These are phyloP conservation scores for Vigna trinervia DNA, from an alignment of 306 rosid genomes.

Conservation along the genomic window DNA sequence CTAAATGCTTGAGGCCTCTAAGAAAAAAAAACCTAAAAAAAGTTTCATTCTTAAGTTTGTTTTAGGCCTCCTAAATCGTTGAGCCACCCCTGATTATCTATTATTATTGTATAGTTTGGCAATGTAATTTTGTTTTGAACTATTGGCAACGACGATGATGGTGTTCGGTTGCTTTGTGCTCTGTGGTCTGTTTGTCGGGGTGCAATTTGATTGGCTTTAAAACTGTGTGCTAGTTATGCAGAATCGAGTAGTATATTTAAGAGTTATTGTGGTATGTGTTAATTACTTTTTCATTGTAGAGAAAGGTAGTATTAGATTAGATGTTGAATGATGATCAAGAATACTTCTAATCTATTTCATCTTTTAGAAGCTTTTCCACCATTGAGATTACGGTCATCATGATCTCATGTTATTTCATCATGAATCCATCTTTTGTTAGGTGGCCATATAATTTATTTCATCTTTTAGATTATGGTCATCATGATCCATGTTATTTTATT, in stretches of 20 bases:
- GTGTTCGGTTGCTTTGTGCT: conserved; percentile 12
- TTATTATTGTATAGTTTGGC: conserved; percentile 1
- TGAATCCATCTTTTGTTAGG: not conserved
- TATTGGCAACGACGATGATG: not conserved
- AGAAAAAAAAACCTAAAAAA: too few relatives aligned
- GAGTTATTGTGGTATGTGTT: not conserved
- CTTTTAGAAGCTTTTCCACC: conserved; percentile 18
- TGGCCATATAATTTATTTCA: not conserved
- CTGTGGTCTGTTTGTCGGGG: not conserved
- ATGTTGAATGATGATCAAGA: not conserved
- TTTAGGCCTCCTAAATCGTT: too few relatives aligned
- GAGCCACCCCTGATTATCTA: too few relatives aligned
- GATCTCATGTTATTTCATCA: not conserved
- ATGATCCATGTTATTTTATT: not conserved
- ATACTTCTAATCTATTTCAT: not conserved
- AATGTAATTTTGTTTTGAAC: conserved; percentile 21
- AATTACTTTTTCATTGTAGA: not conserved
- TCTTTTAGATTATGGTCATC: conserved; percentile 12
- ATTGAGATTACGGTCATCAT: conserved; percentile 4
- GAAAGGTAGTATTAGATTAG: not conserved
- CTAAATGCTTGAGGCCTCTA: too few relatives aligned
- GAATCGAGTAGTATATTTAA: not conserved
- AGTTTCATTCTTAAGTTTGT: too few relatives aligned
- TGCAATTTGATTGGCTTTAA: conserved; percentile 25
- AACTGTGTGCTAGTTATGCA: conserved; percentile 9